phyloP scores from a whole-genome alignment of 169 alveolate species.

The Plasmodium cynomolgi region DNA sequence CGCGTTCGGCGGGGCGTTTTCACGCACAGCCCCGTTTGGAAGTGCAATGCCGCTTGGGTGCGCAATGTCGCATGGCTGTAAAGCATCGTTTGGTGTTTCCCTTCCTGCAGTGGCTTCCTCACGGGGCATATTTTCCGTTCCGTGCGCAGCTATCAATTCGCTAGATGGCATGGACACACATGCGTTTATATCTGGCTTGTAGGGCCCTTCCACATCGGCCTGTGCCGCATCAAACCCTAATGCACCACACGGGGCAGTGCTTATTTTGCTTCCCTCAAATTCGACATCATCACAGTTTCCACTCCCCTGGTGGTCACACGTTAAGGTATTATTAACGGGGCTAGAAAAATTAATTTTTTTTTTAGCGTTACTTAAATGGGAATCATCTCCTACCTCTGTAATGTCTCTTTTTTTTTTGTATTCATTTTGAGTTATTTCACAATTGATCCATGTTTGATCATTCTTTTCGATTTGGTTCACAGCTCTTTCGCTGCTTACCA shows the following conservation, averaged over 20 bases:
- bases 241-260: background rate
- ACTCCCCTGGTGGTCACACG: background rate
- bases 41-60: background rate
- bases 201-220: background rate
- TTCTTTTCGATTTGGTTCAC: background rate
- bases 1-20: background rate
- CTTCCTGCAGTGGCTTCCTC: background rate
- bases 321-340: background rate
- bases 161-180: background rate
- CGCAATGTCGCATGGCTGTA: background rate
- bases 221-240: background rate
- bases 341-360: background rate
- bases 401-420: background rate
- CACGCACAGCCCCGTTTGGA: background rate
- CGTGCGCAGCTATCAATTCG: background rate
- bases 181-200: background rate
- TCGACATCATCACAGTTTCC: background rate
- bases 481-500: background rate
- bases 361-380: background rate
- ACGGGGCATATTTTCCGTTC: background rate
- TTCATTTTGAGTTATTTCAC: background rate
- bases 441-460: background rate
- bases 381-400: background rate
- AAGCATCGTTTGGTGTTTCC: background rate
- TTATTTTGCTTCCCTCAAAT: background rate